Base-by-base conservation (phyloP, 1,139 yeast genomes). In the Diutina rugosa region DNA sequence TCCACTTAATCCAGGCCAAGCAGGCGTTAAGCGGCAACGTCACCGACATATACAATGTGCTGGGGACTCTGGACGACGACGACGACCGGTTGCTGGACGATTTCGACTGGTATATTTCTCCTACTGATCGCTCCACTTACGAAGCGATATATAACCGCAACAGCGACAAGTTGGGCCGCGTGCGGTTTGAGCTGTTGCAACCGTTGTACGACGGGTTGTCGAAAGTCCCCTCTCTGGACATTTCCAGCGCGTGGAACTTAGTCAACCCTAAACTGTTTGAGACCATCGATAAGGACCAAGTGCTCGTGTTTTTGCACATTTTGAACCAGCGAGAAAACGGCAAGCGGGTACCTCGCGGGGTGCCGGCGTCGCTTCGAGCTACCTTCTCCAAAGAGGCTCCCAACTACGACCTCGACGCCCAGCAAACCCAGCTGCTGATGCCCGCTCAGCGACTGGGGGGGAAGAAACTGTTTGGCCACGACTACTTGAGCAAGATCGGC, bases 51-150 rank as follows among this genome's bases (percentile, higher is more conserved):
- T 28, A 29, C 16, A 29, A 16, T 7, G 12, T 9, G 14, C 53
- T 29, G 35, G 44, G 44, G 14, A n/a, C 16, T 1, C 12, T 26
- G 62, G 83, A 80, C 58, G 81, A 81, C 61, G 79, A 79, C 56
- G 84, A 80, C 49, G 73, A 76, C 56, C 69, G 76, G 6, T 74
- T 87, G 57, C 76, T 84, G 46, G 79, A 83, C 55, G 88, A 87
- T 64, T 88, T 93, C 66, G 96, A 91, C 66, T 93, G 99, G 99
- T 93, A 93, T 71, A 90, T 93, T 61, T 85, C 96, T 4, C 98
- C 97, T 21, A 78, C 84, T 7, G 97, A 93, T 65, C 82, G 85
- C 64, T 66, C 82, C 2, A 80, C 87, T 10, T 95, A 93, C 69
- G 95, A 89, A 64, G 76, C 87, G 35, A 83, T 93, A 54, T 88